Conservation (phyloP, 208 protist genomes). For the Acanthamoeba royreba region DNA sequence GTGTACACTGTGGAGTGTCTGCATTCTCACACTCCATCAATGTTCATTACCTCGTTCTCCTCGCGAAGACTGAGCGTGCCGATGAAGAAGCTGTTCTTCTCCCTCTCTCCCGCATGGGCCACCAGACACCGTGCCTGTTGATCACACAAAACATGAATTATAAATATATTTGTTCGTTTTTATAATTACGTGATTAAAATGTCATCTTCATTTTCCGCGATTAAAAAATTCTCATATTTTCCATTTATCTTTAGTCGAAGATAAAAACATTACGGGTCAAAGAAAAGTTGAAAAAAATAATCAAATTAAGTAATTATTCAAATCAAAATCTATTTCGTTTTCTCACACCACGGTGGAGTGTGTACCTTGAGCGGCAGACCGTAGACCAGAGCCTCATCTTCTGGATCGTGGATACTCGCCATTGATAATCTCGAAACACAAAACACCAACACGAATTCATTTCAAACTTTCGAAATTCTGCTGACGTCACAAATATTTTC, state of each 20-base stretch:
- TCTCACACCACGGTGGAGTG: background rate
- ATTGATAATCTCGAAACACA: background rate
- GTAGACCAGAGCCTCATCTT: background rate
- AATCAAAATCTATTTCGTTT: too few relatives aligned
- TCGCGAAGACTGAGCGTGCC: background rate
- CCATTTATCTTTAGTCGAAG: background rate
- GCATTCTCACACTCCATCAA: background rate
- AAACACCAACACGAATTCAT: background rate
- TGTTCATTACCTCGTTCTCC: slow-evolving; percentile 15
- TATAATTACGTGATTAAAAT: background rate
- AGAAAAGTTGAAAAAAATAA: background rate
- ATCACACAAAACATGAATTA: background rate
- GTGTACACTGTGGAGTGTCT: background rate
- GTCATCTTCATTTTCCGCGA: too few relatives aligned
- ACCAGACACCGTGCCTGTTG: background rate
- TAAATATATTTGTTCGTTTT: background rate
- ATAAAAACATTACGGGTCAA: background rate
- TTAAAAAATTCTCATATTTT: too few relatives aligned
- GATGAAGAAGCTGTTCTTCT: slow-evolving; percentile 6
- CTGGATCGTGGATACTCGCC: background rate
- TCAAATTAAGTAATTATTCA: too few relatives aligned
- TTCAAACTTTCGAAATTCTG: too few relatives aligned
- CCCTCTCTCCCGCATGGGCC: background rate
- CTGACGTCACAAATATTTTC: too few relatives aligned
- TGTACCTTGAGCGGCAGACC: background rate